Percentiles rank a stretch among this genome's conserved stretches.
phyloP scores from a whole-genome alignment of 2,329 filamentous ascomycete species.

The Tolypocladium endophyticum region DNA sequence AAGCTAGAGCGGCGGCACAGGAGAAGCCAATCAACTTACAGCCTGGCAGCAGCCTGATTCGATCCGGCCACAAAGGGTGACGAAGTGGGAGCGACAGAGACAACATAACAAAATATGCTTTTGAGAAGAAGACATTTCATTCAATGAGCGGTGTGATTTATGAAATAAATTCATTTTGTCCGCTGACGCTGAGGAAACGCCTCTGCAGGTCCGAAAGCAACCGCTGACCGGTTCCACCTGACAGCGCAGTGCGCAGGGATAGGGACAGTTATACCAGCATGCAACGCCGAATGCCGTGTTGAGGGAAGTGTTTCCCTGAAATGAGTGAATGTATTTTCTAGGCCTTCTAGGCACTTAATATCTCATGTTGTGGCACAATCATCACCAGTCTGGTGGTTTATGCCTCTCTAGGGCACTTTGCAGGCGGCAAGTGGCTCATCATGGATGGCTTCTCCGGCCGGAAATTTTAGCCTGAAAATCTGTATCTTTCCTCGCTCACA shows the following conservation, averaged over 20 bases:
- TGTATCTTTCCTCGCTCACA: background rate
- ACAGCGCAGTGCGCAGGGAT: background rate
- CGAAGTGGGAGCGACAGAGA: background rate
- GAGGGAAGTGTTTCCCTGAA: background rate
- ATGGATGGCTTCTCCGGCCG: background rate
- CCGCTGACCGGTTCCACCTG: background rate
- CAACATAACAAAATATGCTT: background rate
- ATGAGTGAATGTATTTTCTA: background rate
- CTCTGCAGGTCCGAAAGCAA: background rate
- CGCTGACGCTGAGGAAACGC: background rate
- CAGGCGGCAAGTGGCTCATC: background rate
- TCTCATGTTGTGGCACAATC: background rate
- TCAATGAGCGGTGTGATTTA: background rate
- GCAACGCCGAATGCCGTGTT: background rate
- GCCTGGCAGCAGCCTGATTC: background rate
- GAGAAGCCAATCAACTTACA: background rate
- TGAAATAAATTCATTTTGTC: background rate
- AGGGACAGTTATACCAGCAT: background rate
- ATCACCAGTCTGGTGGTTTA: background rate
- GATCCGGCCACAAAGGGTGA: background rate
- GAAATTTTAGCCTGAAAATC: background rate
- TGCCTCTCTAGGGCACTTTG: too few relatives aligned
- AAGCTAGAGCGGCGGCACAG: too few relatives aligned
- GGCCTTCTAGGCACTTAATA: too few relatives aligned
- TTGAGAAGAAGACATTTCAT: background rate